phyloP scores from a whole-genome alignment of 164 flowering plant species.

The Nelumbo lutea region DNA sequence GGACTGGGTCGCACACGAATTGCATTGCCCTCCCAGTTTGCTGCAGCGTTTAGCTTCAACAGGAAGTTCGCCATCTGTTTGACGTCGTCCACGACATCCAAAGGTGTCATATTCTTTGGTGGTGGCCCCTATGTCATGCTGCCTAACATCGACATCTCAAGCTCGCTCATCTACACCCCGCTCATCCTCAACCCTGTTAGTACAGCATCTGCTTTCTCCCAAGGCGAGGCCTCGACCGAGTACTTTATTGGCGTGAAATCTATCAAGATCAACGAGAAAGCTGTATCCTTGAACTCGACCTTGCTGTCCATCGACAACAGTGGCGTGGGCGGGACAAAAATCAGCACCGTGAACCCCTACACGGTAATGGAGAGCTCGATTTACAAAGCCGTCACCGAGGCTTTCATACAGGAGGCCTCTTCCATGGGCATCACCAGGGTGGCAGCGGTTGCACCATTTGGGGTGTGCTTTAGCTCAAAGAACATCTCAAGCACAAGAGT shows the following conservation, averaged over 20 bases:
- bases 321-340: slow-evolving; percentile 24
- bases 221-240: slow-evolving; percentile 19
- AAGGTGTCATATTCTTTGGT: slow-evolving; percentile 35
- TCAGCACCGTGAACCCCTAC: slow-evolving; percentile 23
- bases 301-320: slow-evolving; percentile 14
- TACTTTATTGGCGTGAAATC: slow-evolving; percentile 28
- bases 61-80: slow-evolving; percentile 34
- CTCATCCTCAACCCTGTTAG: slow-evolving; percentile 23
- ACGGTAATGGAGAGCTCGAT: slow-evolving; percentile 27
- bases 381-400: slow-evolving; percentile 28
- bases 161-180: slow-evolving; percentile 28
- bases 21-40: slow-evolving; percentile 24
- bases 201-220: not conserved
- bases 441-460: slow-evolving; percentile 29
- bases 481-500: slow-evolving; percentile 21
- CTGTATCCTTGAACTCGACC: slow-evolving; percentile 15
- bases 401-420: slow-evolving; percentile 19
- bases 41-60: slow-evolving; percentile 21
- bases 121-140: slow-evolving; percentile 29
- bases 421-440: slow-evolving; percentile 23
- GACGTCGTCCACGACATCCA: slow-evolving; percentile 13
- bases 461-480: slow-evolving; percentile 24
- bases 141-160: slow-evolving; percentile 21
- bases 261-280: slow-evolving; percentile 16
- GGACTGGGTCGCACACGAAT: slow-evolving; percentile 27